phyloP scores from a whole-genome alignment of 2,329 filamentous ascomycete species.

The Chaetomiaceae sp. region DNA sequence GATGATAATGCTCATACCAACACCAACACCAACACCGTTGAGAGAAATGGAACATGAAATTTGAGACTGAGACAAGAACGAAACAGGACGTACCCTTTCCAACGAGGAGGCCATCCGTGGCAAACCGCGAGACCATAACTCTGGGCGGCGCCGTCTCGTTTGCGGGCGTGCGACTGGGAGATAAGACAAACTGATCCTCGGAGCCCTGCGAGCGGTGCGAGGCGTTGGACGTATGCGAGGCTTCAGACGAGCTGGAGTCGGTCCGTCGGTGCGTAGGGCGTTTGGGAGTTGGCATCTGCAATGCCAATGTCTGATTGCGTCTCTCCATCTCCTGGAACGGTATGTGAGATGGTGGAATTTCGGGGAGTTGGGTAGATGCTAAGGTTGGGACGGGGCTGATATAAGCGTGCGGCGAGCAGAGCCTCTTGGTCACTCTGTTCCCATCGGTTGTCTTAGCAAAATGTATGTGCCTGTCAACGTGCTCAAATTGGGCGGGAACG shows the following conservation, averaged over 20 bases:
- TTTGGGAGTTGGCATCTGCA: constrained; percentile 40
- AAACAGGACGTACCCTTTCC: constrained; percentile 13
- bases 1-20: too few relatives aligned
- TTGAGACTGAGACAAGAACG: not conserved
- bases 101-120: constrained; percentile 13
- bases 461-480: too few relatives aligned
- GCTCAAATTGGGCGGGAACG: too few relatives aligned
- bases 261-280: constrained; percentile 33
- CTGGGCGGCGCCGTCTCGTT: constrained; percentile 17
- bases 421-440: too few relatives aligned
- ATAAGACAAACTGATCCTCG: constrained; percentile 35
- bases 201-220: constrained; percentile 24
- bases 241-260: constrained; percentile 39
- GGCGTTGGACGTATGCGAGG: constrained; percentile 24
- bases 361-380: too few relatives aligned
- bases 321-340: constrained; percentile 7
- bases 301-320: constrained; percentile 17
- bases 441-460: too few relatives aligned
- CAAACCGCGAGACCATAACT: constrained; percentile 1
- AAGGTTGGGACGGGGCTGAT: too few relatives aligned
- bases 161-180: constrained; percentile 32
- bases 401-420: too few relatives aligned
- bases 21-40: too few relatives aligned
- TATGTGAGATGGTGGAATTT: too few relatives aligned
- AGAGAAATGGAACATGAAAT: not conserved